Evolutionary conservation across 169 alveolate species (phyloP), one percentile per base, ranked within the genome.

Genomic region (Cryptosporidium ryanae): DNA sequence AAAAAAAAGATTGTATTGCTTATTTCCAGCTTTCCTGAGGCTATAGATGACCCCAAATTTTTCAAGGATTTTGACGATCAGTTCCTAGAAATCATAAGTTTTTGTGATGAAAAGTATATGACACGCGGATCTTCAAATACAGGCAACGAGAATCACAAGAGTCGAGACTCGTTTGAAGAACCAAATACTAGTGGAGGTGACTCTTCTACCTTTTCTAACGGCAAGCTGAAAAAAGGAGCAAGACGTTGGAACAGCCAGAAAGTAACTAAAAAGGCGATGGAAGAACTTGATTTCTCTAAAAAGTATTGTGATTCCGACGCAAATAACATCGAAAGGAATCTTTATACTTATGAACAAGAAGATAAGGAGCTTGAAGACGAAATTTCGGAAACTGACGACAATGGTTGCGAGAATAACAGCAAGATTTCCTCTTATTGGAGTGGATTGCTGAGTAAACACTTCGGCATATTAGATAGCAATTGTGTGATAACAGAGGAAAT

Each of bases 401-500:
- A 90, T 29, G 84, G 89, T 50, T 84, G 70, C 43, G 92, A 89
- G 59, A 90, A 82, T 25, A 90, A 84, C 29, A 91, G 91, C 59
- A 91, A 90, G 31, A 82, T 91, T 38, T 90, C 92, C 46, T 89
- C 92, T 65, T 95, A 95, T 13, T 93, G 95, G 48, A 95, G 96
- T 81, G 68, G 94, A 31, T 92, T 91, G 66, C 90, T 95, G 32
- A 82, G 96, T 10, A 90, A 87, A 18, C 93, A 94, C 2, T 84
- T 95, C 82, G 91, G 94, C 71, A 90, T 91, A 38, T 84, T 93
- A 46, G 92, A 96, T 63, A 96, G 96, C 12, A 93, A 94, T 82
- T 95, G 94, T 82, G 92, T 83, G 43, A 71, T 96, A 52, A 92
- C 95, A 23, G 94, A 94, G 81, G 94, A 91, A 65, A 97, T 95